These are phyloP conservation scores for Anethum foeniculum DNA, from an alignment of 140 eudicot genomes.

Conservation along the genomic window DNA sequence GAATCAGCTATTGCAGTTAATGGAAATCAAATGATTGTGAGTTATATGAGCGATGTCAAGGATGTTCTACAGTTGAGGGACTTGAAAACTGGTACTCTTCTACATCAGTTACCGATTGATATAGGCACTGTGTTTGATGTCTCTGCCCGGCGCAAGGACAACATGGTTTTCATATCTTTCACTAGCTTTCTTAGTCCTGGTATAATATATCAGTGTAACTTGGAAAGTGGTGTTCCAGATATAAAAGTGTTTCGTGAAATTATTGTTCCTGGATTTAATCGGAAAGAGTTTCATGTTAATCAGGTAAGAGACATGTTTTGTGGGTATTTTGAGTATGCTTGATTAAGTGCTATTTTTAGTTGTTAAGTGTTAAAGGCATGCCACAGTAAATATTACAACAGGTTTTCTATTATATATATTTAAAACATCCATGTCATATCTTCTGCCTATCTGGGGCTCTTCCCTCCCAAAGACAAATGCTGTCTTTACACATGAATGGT, in stretches of 20 bases:
- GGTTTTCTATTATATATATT: background rate
- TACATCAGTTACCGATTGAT: slow-evolving; percentile 63
- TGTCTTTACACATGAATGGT: background rate
- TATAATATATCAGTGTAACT: slow-evolving; percentile 51
- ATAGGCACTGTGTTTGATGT: slow-evolving; percentile 63
- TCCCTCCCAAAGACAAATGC: background rate
- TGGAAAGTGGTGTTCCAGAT: slow-evolving; percentile 42
- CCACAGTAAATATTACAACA: background rate
- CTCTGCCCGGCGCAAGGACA: slow-evolving; percentile 62
- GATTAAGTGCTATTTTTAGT: background rate
- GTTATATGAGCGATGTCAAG: slow-evolving; percentile 76
- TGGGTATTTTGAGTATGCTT: background rate
- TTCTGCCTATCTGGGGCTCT: background rate
- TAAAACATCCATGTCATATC: background rate
- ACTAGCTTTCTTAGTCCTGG: slow-evolving; percentile 84
- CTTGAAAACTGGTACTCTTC: slow-evolving; percentile 50
- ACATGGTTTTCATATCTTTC: slow-evolving; percentile 46
- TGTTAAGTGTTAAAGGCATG: background rate
- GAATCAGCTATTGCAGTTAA: slow-evolving; percentile 65
- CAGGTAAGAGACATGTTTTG: slow-evolving; percentile 34
- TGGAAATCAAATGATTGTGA: slow-evolving; percentile 50
- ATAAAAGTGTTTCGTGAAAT: slow-evolving; percentile 50
- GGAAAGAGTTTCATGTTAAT: slow-evolving; percentile 40
- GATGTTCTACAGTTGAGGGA: slow-evolving; percentile 67
- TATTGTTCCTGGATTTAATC: slow-evolving; percentile 72